Percentiles rank a stretch among this genome's conserved stretches.
phyloP scores from a whole-genome alignment of 306 rosid species.

The Quercus dentata region DNA sequence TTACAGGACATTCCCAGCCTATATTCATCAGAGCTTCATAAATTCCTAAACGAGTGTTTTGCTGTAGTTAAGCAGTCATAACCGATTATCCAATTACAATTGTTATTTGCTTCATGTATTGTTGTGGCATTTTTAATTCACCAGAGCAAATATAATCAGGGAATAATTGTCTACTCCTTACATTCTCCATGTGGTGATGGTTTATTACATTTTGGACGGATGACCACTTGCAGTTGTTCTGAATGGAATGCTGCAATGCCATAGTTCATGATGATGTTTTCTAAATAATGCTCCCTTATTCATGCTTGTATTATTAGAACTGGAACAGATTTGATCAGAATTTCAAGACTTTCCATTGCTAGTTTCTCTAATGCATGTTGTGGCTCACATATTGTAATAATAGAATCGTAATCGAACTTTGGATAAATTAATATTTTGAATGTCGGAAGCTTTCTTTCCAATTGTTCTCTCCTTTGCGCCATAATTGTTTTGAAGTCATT shows the following conservation, averaged over 20 bases:
- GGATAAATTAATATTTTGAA: not conserved
- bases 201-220: not conserved
- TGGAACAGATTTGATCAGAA: too few relatives aligned
- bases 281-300: too few relatives aligned
- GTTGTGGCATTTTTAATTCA: not conserved
- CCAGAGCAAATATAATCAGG: not conserved
- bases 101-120: not conserved
- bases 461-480: too few relatives aligned
- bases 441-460: not conserved
- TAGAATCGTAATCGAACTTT: not conserved
- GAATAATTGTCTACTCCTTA: not conserved
- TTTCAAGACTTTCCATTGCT: too few relatives aligned
- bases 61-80: conserved; percentile 15
- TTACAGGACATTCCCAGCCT: conserved; percentile 55
- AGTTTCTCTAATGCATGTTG: too few relatives aligned
- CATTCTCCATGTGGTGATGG: not conserved
- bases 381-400: too few relatives aligned
- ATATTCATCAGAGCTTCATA: conserved; percentile 52
- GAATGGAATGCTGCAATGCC: not conserved
- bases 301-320: too few relatives aligned
- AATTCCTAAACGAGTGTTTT: conserved; percentile 54
- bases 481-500: too few relatives aligned
- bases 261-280: too few relatives aligned
- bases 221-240: not conserved
- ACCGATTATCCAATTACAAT: not conserved